Conservation (phyloP, 2,329 filamentous ascomycete genomes). For the Phoma herbarum region DNA sequence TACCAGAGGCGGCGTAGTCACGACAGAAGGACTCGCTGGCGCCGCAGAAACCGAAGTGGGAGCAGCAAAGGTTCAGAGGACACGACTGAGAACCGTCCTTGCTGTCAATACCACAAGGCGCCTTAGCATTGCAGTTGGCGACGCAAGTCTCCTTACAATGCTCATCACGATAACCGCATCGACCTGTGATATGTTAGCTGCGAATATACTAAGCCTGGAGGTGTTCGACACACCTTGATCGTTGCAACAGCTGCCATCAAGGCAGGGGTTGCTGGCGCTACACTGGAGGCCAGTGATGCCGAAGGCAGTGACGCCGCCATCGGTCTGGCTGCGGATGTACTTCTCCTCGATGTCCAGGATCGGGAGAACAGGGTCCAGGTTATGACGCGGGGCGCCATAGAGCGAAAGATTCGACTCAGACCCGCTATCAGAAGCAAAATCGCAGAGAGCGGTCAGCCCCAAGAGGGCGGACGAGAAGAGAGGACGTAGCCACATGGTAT, state of each 20-base stretch:
- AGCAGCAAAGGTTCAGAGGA: slow-evolving; percentile 32
- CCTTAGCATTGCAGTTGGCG: slow-evolving; percentile 51
- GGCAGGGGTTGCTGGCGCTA: slow-evolving; percentile 18
- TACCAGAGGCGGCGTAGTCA: slow-evolving; percentile 5
- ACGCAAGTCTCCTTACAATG: slow-evolving; percentile 30
- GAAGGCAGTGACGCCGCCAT: slow-evolving; percentile 5
- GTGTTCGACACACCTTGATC: slow-evolving; percentile 8
- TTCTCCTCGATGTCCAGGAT: slow-evolving; percentile 22
- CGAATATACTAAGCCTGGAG: not conserved
- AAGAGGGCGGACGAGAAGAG: slow-evolving; percentile 1
- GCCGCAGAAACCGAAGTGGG: slow-evolving; percentile 53
- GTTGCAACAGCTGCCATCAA: slow-evolving; percentile 26
- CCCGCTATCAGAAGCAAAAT: not conserved
- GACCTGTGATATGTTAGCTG: slow-evolving; percentile 3
- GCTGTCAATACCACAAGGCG: slow-evolving; percentile 48
- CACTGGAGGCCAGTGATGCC: slow-evolving; percentile 8
- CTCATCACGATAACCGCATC: slow-evolving; percentile 26
- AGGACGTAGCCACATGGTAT: slow-evolving; percentile 14
- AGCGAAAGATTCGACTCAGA: slow-evolving; percentile 13
- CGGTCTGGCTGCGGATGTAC: slow-evolving; percentile 23
- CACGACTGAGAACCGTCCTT: slow-evolving; percentile 13
- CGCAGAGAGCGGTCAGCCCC: slow-evolving; percentile 3
- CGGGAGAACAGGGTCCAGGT: slow-evolving; percentile 15
- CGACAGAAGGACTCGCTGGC: slow-evolving; percentile 38
- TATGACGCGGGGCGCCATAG: slow-evolving; percentile 20